Base-by-base conservation (phyloP, 2,329 filamentous ascomycete species). In the Zalaria sp. region DNA sequence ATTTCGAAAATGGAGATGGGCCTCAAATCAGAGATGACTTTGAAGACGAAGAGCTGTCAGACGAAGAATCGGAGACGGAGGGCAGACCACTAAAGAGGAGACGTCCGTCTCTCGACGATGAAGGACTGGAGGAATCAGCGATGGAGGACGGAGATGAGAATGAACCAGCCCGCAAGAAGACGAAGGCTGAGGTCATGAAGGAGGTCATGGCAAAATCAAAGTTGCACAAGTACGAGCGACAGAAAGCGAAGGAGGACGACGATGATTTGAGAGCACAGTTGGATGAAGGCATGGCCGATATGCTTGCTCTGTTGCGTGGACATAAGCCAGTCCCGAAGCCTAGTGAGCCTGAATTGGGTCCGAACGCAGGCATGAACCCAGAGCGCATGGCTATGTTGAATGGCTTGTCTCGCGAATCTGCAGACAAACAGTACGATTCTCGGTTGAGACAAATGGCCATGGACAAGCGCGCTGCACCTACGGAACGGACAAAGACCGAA, bases 141-240 rank as follows among this genome's bases (percentile, higher is more conserved):
- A 52, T 46, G 1, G 66, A 64, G 3, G 68, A 67, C 4, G 66
- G 65, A 11, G 49, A 47, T 4, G 69, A 70, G 31, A 69, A 69
- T 18, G 66, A 79, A 47, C 87, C 86, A 0, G 82, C 89, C 53
- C 75, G 81, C 45, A 95, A 94, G 62, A 98, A 95, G 67, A 81
- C 81, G 3, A 96, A 95, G 64, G 83, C 91, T 41, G 91, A 98
- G 61, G 84, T 98, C 39, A 95, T 96, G 85, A 83, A 94, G 55
- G 93, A 98, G 61, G 73, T 98, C 46, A 95, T 98, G 50, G 85
- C 88, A 46, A 98, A 98, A 63, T 96, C 89, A 1, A 98, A 98
- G 58, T 71, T 84, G 47, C 75, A 95, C 72, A 96, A 94, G 64
- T 88, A 89, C 56, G 88, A 96, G 64, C 79, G 91, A 34, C 91